Percentiles rank a stretch among this genome's conserved stretches.
phyloP scores from a whole-genome alignment of 2,329 filamentous ascomycete genomes.

The Paecilomyces formosus region DNA sequence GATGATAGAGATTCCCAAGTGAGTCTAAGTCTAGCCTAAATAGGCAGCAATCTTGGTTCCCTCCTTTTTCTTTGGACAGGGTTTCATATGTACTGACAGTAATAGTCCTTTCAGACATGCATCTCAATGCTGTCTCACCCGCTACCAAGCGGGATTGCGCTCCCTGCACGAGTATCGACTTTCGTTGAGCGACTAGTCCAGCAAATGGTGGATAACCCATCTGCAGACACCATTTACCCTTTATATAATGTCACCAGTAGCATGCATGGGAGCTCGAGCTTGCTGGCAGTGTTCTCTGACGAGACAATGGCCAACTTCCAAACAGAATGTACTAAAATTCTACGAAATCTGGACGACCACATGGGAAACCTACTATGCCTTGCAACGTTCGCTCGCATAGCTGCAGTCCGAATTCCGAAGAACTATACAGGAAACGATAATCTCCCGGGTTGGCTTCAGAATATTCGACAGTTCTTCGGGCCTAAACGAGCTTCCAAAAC shows the following conservation, averaged over 20 bases:
- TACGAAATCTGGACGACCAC: slow-evolving; percentile 32
- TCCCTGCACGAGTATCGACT: slow-evolving; percentile 24
- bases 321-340: slow-evolving; percentile 25
- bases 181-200: slow-evolving; percentile 26
- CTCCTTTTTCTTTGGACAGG: not conserved
- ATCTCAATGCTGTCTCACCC: slow-evolving; percentile 27
- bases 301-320: slow-evolving; percentile 30
- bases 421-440: slow-evolving; percentile 5
- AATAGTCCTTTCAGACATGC: slow-evolving; percentile 24
- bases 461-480: slow-evolving; percentile 31
- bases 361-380: slow-evolving; percentile 35
- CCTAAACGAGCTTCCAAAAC: slow-evolving; percentile 32
- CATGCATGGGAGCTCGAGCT: slow-evolving; percentile 16
- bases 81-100: not conserved
- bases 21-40: slow-evolving; percentile 7
- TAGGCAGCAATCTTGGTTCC: not conserved
- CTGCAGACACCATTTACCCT: slow-evolving; percentile 23
- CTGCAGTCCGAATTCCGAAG: slow-evolving; percentile 10
- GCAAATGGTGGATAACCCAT: slow-evolving; percentile 20
- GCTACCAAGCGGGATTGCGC: slow-evolving; percentile 18
- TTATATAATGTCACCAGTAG: slow-evolving; percentile 26
- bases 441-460: slow-evolving; percentile 24
- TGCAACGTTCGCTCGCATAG: slow-evolving; percentile 31
- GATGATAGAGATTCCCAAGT: slow-evolving; percentile 22
- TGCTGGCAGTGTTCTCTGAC: slow-evolving; percentile 21